phyloP scores from a whole-genome alignment of 2,329 filamentous ascomycete species.

The Sarocladium kiliense region DNA sequence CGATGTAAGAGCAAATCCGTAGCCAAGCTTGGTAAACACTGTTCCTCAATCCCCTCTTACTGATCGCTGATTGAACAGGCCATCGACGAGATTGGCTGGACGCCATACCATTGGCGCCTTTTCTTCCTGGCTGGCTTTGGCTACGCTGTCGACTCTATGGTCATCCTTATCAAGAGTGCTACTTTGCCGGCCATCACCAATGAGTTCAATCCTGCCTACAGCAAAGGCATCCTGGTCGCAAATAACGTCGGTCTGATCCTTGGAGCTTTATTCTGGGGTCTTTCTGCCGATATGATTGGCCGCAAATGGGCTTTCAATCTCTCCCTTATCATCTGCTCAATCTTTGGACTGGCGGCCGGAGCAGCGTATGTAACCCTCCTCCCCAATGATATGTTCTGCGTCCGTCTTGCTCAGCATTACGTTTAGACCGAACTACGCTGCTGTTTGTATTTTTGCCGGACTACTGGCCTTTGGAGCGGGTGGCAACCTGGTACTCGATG shows the following conservation, averaged over 20 bases:
- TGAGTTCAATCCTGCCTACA: no score
- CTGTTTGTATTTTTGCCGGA: constrained; percentile 54
- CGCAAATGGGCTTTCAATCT: constrained; percentile 60
- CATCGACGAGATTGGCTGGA: constrained; percentile 46
- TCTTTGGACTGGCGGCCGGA: constrained; percentile 58
- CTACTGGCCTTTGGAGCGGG: constrained; percentile 57
- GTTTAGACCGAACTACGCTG: no score
- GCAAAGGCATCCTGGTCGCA: no score
- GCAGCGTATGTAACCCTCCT: no score
- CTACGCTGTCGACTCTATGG: constrained; percentile 26
- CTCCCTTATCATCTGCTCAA: constrained; percentile 51
- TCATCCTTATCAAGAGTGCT: constrained; percentile 18
- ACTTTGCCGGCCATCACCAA: not conserved
- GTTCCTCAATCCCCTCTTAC: no score
- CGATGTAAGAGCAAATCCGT: no score
- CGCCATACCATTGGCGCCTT: constrained; percentile 42
- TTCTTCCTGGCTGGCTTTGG: constrained; percentile 49
- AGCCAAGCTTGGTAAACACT: no score
- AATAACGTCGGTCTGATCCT: constrained; percentile 33
- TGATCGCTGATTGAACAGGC: constrained; percentile 17
- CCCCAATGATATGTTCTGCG: constrained; percentile 57
- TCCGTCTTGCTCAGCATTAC: no score
- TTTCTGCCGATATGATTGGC: constrained; percentile 58
- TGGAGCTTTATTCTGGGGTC: constrained; percentile 59
- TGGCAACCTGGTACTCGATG: constrained; percentile 60